Base-by-base conservation (phyloP, 345 rosid species). In the Lagerstroemia speciosa region DNA sequence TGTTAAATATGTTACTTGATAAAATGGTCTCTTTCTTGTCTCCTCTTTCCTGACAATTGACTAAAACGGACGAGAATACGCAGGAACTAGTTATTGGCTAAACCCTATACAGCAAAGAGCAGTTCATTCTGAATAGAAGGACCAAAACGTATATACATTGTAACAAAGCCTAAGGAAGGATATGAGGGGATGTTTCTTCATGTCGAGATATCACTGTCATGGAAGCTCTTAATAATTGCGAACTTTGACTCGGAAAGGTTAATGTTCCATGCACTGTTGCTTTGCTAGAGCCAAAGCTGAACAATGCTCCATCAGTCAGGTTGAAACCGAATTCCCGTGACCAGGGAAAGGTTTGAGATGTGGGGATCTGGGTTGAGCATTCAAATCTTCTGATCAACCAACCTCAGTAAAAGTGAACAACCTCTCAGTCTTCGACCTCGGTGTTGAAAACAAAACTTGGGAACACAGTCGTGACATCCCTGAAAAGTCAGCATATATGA, bases 401-500 rank as follows among this genome's bases (percentile, higher is more conserved):
- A 9, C 62, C 61, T 12, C 33, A 7, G 34, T 12, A 22, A 37
- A 41, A 16, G 41, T 22, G 30, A 26, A 34, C 11, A 20, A 68
- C n/a, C 43, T 72, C 67, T 80, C 72, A 78, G 53, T 83, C 86
- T 69, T 84, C 89, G 64, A 82, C 84, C 80, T 76, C 83, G 1
- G 86, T 82, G 80, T 80, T 78, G 77, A 86, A 83, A 66, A 87
- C 75, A 72, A 85, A 87, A 75, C 87, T 86, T 31, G 96, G 93
- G 68, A 84, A 88, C 34, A 74, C 79, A 0, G 89, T 85, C 17
- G 85, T 83, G 69, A 90, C 69, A 78, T 88, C 85, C 86, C 97
- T 90, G 80, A 31, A 78, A 24, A 31, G 55, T 50, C 8, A 66
- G 16, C 16, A 31, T 27, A 61, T n/a, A 34, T 24, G 16, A 11